Evolutionary conservation across 768 basidiomycete genomes (phyloP).

Genomic region (Rhizopogon vesiculosus): DNA sequence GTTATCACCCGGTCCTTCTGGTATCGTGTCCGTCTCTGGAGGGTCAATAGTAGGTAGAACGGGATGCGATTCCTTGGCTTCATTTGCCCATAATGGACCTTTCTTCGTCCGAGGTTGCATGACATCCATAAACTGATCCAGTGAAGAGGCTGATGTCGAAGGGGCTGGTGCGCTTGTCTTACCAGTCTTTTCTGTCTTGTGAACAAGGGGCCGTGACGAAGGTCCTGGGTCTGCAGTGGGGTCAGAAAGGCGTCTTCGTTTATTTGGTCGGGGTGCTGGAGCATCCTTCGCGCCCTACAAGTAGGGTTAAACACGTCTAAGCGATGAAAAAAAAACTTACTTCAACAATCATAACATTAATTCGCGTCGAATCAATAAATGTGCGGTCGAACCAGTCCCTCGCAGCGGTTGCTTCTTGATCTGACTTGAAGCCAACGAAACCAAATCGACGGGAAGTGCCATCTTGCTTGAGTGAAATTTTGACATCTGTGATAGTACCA

Average conservation of each 20-base stretch:
- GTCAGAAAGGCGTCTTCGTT: conserved; percentile 47
- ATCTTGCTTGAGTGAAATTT: conserved; percentile 70
- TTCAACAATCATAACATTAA: conserved; percentile 73
- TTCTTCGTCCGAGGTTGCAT: too few species aligned
- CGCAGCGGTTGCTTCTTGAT: conserved; percentile 68
- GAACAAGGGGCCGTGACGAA: too few species aligned
- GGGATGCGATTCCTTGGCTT: conserved; percentile 29
- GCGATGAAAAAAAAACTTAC: conserved; percentile 38
- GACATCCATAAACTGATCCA: too few species aligned
- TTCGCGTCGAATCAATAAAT: conserved; percentile 75
- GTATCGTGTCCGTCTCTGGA: not conserved
- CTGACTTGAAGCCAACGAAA: conserved; percentile 86
- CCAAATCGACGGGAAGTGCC: conserved; percentile 86
- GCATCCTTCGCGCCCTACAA: conserved; percentile 64
- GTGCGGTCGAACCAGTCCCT: conserved; percentile 82
- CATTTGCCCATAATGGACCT: conserved; percentile 22
- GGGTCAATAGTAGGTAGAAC: not conserved
- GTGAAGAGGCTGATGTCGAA: too few species aligned
- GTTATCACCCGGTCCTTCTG: conserved; percentile 8
- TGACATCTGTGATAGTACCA: conserved; percentile 81
- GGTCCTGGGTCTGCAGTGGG: too few species aligned
- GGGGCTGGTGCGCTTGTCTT: too few species aligned
- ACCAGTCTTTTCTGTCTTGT: too few species aligned
- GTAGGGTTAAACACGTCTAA: conserved; percentile 3
- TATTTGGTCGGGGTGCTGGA: conserved; percentile 63